phyloP scores from a whole-genome alignment of 2,329 filamentous ascomycete genomes.

The Sporothrix globosa region DNA sequence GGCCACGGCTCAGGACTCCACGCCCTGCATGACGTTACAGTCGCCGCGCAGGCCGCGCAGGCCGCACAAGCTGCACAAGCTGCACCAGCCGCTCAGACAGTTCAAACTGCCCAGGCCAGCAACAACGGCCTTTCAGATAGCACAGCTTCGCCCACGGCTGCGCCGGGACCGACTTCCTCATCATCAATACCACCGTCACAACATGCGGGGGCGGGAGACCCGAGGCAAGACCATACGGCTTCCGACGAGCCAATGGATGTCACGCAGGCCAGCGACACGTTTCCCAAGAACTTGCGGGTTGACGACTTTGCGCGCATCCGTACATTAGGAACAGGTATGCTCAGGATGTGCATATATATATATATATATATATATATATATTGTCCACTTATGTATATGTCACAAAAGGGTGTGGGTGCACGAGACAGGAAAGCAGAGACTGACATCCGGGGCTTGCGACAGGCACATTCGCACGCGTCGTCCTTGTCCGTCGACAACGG shows the following conservation, averaged over 20 bases:
- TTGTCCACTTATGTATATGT: too few species aligned
- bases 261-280: constrained; percentile 6
- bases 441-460: constrained; percentile 17
- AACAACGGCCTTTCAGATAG: not conserved
- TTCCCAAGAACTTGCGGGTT: constrained; percentile 43
- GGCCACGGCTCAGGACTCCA: constrained; percentile 8
- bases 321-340: constrained; percentile 73
- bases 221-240: constrained; percentile 28
- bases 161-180: constrained; percentile 2
- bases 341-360: constrained; percentile 17
- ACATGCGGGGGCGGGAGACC: not conserved
- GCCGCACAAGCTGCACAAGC: not conserved
- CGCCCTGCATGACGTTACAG: constrained; percentile 30
- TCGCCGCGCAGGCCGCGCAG: not conserved
- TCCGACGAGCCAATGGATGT: not conserved
- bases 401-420: too few species aligned
- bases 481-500: constrained; percentile 69
- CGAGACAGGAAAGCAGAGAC: not conserved
- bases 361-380: too few species aligned
- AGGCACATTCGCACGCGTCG: constrained; percentile 83
- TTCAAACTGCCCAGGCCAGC: not conserved
- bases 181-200: constrained; percentile 7
- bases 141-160: not conserved
- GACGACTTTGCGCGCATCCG: constrained; percentile 73
- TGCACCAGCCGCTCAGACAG: not conserved